Percentiles rank a stretch among this genome's conserved stretches.
Conservation (phyloP, 208 protist genomes). For the Leptomonas seymouri region DNA sequence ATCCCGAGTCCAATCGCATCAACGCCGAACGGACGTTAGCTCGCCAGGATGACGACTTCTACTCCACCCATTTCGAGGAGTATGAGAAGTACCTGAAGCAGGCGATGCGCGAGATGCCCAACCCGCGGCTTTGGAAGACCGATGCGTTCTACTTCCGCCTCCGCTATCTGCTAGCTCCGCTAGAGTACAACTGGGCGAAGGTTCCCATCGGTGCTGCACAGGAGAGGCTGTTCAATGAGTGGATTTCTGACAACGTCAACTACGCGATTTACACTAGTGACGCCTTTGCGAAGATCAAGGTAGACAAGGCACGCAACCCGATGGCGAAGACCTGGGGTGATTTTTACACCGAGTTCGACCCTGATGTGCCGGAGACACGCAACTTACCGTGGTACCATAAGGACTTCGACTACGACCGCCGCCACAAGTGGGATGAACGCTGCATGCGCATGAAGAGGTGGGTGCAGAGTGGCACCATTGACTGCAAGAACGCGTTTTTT, state of each 20-base stretch:
- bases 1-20: conserved; percentile 89
- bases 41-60: conserved; percentile 90
- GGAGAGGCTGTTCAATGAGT: conserved; percentile 87
- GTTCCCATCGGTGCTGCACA: conserved; percentile 73
- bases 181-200: conserved; percentile 92
- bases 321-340: conserved; percentile 89
- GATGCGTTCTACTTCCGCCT: conserved; percentile 92
- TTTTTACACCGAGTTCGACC: conserved; percentile 88
- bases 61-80: conserved; percentile 88
- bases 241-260: conserved; percentile 83
- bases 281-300: conserved; percentile 64
- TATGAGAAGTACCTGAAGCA: conserved; percentile 91
- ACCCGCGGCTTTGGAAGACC: conserved; percentile 89
- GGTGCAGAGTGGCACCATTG: conserved; percentile 90
- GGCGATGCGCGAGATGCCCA: conserved; percentile 89
- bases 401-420: conserved; percentile 90
- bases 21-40: conserved; percentile 83
- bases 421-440: conserved; percentile 91
- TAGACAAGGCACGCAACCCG: conserved; percentile 74
- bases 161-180: conserved; percentile 76
- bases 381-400: conserved; percentile 89
- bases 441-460: conserved; percentile 93
- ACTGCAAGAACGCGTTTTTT: conserved; percentile 81
- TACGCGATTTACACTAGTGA: conserved; percentile 84
- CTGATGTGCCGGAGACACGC: conserved; percentile 82